A percentile compares a stretch with the other conserved stretches of the same genome.
Conservation (phyloP, 805 yeast species). For the Limtongozyma cylindracea region DNA sequence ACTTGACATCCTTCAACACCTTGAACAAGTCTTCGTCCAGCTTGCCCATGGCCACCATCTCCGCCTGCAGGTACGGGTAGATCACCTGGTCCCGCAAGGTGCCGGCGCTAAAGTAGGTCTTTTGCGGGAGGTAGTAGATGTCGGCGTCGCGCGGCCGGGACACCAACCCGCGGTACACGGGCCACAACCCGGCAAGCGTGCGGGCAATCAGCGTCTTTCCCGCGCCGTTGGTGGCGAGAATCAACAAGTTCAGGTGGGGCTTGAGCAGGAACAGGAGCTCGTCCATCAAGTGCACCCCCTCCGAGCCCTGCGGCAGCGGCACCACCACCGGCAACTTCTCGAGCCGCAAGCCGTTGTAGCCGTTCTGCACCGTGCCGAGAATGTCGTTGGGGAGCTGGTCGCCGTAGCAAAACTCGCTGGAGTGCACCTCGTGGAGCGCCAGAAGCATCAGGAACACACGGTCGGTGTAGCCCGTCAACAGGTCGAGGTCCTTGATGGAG, state of each 20-base stretch:
- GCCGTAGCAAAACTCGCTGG: slow-evolving; percentile 26
- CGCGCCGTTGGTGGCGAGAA: slow-evolving; percentile 70
- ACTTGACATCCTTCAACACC: slow-evolving; percentile 48
- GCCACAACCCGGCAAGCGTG: slow-evolving; percentile 78
- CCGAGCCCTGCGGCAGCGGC: slow-evolving; percentile 38
- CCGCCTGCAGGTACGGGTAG: slow-evolving; percentile 59
- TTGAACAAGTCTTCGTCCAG: slow-evolving; percentile 45
- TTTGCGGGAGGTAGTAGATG: slow-evolving; percentile 62
- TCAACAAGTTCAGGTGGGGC: slow-evolving; percentile 40
- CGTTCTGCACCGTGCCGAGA: slow-evolving; percentile 58
- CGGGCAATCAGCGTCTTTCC: slow-evolving; percentile 80
- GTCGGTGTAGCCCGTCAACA: slow-evolving; percentile 74
- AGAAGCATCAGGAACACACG: slow-evolving; percentile 54
- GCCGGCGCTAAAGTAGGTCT: slow-evolving; percentile 63
- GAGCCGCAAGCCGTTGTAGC: slow-evolving; percentile 57
- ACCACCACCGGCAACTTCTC: slow-evolving; percentile 66
- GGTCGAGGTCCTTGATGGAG: slow-evolving; percentile 80
- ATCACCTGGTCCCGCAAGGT: slow-evolving; percentile 79
- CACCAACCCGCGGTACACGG: slow-evolving; percentile 58
- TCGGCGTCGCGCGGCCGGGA: slow-evolving; percentile 54
- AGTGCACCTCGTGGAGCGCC: slow-evolving; percentile 66
- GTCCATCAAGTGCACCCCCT: slow-evolving; percentile 31
- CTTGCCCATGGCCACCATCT: slow-evolving; percentile 47
- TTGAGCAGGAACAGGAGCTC: slow-evolving; percentile 34
- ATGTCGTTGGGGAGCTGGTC: slow-evolving; percentile 22